Evolutionary conservation across 345 rosid genomes (phyloP).

Genomic region (Sonneratia alba): DNA sequence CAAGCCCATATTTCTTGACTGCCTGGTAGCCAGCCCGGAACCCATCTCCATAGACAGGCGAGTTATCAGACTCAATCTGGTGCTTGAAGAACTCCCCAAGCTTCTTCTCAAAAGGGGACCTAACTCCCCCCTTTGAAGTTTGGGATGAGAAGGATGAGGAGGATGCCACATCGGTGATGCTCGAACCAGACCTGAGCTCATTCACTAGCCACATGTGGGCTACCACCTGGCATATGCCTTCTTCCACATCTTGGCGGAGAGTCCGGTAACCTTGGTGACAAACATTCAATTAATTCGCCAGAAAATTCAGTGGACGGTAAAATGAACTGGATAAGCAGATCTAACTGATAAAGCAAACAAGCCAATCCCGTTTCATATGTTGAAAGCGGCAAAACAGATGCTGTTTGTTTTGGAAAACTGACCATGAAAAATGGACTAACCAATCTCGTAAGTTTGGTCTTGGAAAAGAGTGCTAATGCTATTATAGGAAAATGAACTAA

Average conservation of each 20-base stretch:
- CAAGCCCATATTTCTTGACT: constrained; percentile 60
- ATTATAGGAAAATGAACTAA: too few relatives aligned
- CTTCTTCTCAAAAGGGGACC: constrained; percentile 68
- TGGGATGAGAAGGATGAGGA: constrained; percentile 15
- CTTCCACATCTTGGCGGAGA: constrained; percentile 81
- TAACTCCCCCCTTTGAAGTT: constrained; percentile 32
- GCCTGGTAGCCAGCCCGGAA: constrained; percentile 65
- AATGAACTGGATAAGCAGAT: neutral
- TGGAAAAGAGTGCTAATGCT: too few relatives aligned
- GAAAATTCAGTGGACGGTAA: neutral
- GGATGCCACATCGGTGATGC: constrained; percentile 30
- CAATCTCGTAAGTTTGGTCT: too few relatives aligned
- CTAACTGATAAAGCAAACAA: neutral
- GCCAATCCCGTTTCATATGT: too few relatives aligned
- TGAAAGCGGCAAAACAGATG: too few relatives aligned
- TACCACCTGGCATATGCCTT: constrained; percentile 94
- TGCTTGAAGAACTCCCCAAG: constrained; percentile 87
- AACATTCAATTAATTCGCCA: neutral
- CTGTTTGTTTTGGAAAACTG: too few relatives aligned
- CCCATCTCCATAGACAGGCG: constrained; percentile 88
- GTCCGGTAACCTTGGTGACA: constrained; percentile 56
- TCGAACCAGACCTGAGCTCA: constrained; percentile 39
- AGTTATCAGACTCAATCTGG: constrained; percentile 78
- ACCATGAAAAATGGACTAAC: too few relatives aligned
- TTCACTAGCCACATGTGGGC: constrained; percentile 89